phyloP scores from a whole-genome alignment of 257 asterid species.

The Gardenia jasminoides region DNA sequence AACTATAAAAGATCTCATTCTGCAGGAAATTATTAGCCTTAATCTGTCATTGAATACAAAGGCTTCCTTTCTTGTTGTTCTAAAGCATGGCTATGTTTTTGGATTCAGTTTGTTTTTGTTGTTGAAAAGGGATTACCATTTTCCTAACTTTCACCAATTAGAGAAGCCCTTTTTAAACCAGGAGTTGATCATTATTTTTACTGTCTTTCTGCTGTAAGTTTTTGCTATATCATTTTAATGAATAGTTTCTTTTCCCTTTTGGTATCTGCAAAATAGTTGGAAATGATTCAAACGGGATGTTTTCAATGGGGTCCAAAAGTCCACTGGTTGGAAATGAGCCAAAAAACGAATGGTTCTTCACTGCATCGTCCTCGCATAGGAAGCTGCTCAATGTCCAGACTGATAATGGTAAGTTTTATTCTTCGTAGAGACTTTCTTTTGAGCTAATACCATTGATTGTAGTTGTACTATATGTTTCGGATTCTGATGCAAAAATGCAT shows the following conservation, averaged over 20 bases:
- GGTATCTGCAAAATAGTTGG: background rate
- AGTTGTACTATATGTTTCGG: constrained; percentile 3
- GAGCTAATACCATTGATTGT: background rate
- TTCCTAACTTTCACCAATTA: background rate
- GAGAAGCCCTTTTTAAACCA: background rate
- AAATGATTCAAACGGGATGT: constrained; percentile 6
- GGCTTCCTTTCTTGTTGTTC: background rate
- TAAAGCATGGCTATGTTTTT: background rate
- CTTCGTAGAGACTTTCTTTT: background rate
- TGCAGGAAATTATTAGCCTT: too few relatives aligned
- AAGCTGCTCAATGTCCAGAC: constrained; percentile 12
- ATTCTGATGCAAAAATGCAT: background rate
- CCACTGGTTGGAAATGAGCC: background rate
- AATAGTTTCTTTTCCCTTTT: background rate
- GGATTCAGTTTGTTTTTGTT: too few relatives aligned
- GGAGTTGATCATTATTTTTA: too few relatives aligned
- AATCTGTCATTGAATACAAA: background rate
- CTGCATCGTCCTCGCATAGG: constrained; percentile 7
- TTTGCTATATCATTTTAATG: too few relatives aligned
- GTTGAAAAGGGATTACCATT: too few relatives aligned
- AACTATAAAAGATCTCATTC: too few relatives aligned
- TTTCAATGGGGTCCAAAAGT: constrained; percentile 1
- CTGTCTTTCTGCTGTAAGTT: background rate
- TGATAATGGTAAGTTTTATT: constrained; percentile 14
- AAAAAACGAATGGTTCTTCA: constrained; percentile 1